Evolutionary conservation across 176 grass and related monocot species (phyloP).

Genomic region (Thalia dealbata): DNA sequence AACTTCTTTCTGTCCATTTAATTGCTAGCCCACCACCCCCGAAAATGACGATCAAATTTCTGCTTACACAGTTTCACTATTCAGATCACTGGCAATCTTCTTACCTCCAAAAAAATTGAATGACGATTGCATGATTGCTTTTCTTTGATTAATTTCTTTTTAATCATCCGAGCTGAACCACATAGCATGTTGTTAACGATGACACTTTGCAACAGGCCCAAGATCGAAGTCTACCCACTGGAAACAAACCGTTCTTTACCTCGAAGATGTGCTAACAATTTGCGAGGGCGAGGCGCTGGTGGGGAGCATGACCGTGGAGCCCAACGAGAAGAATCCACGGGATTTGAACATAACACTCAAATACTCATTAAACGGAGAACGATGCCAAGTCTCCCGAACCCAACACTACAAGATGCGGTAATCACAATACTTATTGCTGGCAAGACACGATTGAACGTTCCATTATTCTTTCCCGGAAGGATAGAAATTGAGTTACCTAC

Average conservation of each 20-base stretch:
- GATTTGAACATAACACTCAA: slow-evolving; percentile 85
- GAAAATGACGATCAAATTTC: too few species aligned
- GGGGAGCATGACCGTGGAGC: slow-evolving; percentile 65
- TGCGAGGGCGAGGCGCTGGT: slow-evolving; percentile 64
- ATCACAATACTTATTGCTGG: background rate
- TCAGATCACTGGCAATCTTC: background rate
- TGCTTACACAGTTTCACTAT: too few species aligned
- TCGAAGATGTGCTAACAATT: slow-evolving; percentile 75
- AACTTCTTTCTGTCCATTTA: too few species aligned
- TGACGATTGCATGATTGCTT: background rate
- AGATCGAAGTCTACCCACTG: slow-evolving; percentile 89
- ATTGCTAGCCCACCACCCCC: too few species aligned
- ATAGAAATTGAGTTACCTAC: too few species aligned
- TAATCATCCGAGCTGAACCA: too few species aligned
- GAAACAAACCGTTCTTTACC: slow-evolving; percentile 97
- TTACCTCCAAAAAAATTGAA: background rate
- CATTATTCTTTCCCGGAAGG: too few species aligned
- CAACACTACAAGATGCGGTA: slow-evolving; percentile 96
- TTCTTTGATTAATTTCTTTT: too few species aligned
- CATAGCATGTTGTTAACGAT: background rate
- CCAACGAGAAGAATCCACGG: slow-evolving; percentile 75
- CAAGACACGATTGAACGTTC: background rate
- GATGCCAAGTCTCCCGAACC: slow-evolving; percentile 52
- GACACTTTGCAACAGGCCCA: slow-evolving; percentile 46
- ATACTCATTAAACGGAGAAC: slow-evolving; percentile 59